Percentiles rank a stretch among this genome's conserved stretches.
phyloP scores from a whole-genome alignment of 2,329 filamentous ascomycete species.

The Exserohilum rostratum region DNA sequence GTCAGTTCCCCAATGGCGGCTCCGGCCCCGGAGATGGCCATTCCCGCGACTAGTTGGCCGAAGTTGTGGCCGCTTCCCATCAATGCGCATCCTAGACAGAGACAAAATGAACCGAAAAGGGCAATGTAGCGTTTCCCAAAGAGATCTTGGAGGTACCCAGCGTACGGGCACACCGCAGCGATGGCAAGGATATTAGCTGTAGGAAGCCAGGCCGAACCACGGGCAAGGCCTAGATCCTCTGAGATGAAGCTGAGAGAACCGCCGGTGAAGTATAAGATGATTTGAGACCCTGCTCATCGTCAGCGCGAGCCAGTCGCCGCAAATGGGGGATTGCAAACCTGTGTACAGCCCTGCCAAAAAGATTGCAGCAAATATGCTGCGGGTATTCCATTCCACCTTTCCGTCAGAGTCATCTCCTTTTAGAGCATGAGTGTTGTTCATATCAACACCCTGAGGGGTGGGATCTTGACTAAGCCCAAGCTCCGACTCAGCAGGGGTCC shows the following conservation, averaged over 20 bases:
- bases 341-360: conserved; percentile 50
- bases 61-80: no score
- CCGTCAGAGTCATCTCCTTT: conserved; percentile 52
- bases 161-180: no score
- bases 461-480: conserved; percentile 33
- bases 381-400: conserved; percentile 45
- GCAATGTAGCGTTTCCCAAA: no score
- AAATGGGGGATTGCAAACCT: conserved; percentile 9
- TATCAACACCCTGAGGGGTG: conserved; percentile 41
- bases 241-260: conserved; percentile 41
- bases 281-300: conserved; percentile 36
- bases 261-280: conserved; percentile 44
- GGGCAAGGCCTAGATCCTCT: conserved; percentile 34
- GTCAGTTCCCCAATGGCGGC: no score
- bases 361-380: conserved; percentile 43
- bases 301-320: no score
- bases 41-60: no score
- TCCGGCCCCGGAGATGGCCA: no score
- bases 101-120: no score
- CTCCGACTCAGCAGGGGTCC: conserved; percentile 25
- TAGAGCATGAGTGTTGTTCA: conserved; percentile 43
- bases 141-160: no score
- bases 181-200: no score
- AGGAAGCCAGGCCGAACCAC: no score
- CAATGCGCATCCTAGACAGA: no score